Conservation (phyloP, 2,329 filamentous ascomycete genomes). For the Pseudopyricularia javanii region DNA sequence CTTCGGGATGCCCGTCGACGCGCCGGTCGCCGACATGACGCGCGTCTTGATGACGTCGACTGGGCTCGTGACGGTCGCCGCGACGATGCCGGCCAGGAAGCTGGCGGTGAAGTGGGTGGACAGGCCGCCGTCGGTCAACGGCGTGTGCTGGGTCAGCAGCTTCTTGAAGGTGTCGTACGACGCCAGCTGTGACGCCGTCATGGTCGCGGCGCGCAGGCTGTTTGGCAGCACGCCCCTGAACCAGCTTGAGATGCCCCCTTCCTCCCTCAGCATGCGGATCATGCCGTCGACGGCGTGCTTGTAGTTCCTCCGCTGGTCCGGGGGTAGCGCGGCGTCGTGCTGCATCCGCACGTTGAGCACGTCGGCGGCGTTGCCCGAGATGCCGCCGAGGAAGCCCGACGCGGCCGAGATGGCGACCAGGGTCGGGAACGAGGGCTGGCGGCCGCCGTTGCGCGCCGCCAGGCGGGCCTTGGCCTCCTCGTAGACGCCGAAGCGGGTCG, state of each 20-base stretch:
- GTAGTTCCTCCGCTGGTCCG: constrained; percentile 70
- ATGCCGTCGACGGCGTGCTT: constrained; percentile 79
- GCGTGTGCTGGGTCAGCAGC: constrained; percentile 51
- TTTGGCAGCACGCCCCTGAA: constrained; percentile 84
- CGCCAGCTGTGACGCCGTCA: constrained; percentile 76
- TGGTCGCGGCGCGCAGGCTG: constrained; percentile 66
- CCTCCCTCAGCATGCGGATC: constrained; percentile 72
- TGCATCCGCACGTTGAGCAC: constrained; percentile 99
- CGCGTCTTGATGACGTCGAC: constrained; percentile 85
- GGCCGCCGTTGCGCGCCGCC: constrained; percentile 25
- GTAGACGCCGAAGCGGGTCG: constrained; percentile 92
- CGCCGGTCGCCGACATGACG: constrained; percentile 58
- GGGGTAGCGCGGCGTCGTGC: constrained; percentile 69
- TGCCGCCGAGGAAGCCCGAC: constrained; percentile 78
- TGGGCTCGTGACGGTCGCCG: constrained; percentile 73
- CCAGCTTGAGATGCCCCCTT: constrained; percentile 56
- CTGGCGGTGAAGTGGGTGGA: constrained; percentile 68
- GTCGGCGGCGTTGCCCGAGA: constrained; percentile 89
- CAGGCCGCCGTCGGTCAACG: constrained; percentile 54
- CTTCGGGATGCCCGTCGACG: constrained; percentile 38
- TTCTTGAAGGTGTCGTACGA: constrained; percentile 77
- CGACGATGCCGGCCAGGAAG: constrained; percentile 68
- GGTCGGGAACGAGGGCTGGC: constrained; percentile 55
- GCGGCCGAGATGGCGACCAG: constrained; percentile 72
- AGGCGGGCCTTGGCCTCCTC: constrained; percentile 75